Percentiles rank a stretch among this genome's conserved stretches.
phyloP scores from a whole-genome alignment of 306 rosid genomes.

The Abrus precatorius region DNA sequence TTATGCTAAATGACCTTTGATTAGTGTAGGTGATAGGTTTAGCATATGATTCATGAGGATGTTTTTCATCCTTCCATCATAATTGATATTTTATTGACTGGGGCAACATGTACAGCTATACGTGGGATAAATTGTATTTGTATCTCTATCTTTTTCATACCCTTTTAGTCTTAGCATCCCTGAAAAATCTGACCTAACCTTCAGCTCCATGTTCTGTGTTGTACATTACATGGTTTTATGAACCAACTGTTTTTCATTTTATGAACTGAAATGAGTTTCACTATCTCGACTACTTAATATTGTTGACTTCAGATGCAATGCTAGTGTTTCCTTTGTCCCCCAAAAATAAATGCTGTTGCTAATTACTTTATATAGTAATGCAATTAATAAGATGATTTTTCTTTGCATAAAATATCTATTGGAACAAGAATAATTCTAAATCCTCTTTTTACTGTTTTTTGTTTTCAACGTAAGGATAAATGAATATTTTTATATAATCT shows the following conservation, averaged over 20 bases:
- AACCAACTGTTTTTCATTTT: too few relatives aligned
- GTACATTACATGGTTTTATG: background rate
- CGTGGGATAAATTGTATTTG: conserved; percentile 66
- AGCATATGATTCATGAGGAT: conserved; percentile 64
- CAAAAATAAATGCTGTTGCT: background rate
- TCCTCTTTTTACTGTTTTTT: too few relatives aligned
- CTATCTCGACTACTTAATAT: background rate
- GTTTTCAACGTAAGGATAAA: too few relatives aligned
- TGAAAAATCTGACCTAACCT: conserved; percentile 35
- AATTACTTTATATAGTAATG: background rate
- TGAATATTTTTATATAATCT: too few relatives aligned
- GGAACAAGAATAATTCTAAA: background rate
- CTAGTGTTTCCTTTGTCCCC: background rate
- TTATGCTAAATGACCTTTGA: conserved; percentile 53
- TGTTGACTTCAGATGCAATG: background rate
- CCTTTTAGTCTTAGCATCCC: conserved; percentile 50
- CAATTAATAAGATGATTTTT: background rate
- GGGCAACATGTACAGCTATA: conserved; percentile 79
- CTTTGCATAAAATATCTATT: background rate
- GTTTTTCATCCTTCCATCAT: conserved; percentile 55
- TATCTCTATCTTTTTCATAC: conserved; percentile 49
- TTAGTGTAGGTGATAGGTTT: conserved; percentile 66
- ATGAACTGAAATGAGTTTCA: conserved; percentile 14
- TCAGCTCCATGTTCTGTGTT: conserved; percentile 32
- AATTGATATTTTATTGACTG: conserved; percentile 49